phyloP scores from a whole-genome alignment of 169 alveolate genomes.

The Cryptosporidium ubiquitum region DNA sequence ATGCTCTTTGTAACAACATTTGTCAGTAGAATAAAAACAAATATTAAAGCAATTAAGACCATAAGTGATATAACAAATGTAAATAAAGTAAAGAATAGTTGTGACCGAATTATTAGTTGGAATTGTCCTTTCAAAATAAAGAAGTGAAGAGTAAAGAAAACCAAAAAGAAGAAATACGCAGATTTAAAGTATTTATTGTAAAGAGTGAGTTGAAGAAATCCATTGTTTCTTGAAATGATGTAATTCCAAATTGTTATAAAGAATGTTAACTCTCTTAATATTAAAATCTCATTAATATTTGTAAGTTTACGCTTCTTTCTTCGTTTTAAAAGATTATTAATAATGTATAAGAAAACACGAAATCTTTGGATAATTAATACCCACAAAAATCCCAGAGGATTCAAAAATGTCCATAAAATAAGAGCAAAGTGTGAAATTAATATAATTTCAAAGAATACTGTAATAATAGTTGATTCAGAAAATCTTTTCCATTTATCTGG shows the following conservation, averaged over 20 bases:
- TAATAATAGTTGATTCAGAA: not conserved
- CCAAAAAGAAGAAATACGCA: conserved; percentile 2
- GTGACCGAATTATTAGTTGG: conserved; percentile 15
- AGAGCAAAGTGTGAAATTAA: conserved; percentile 15
- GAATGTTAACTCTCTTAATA: conserved; percentile 52
- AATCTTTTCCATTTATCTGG: conserved; percentile 49
- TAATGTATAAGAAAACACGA: conserved; percentile 28
- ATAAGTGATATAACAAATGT: conserved; percentile 1
- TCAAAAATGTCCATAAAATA: conserved; percentile 29
- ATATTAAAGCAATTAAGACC: not conserved
- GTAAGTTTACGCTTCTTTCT: conserved; percentile 38
- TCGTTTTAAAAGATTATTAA: not conserved
- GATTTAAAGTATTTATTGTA: conserved; percentile 52
- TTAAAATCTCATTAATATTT: conserved; percentile 27
- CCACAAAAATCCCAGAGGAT: conserved; percentile 67
- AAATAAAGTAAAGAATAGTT: conserved; percentile 35
- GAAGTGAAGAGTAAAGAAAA: conserved; percentile 44
- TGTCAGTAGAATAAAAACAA: conserved; percentile 21
- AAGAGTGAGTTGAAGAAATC: conserved; percentile 63
- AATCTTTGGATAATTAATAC: conserved; percentile 41
- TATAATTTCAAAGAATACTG: conserved; percentile 20
- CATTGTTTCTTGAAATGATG: conserved; percentile 49
- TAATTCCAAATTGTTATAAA: conserved; percentile 61
- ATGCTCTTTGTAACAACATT: conserved; percentile 43
- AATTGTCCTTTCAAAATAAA: conserved; percentile 11